phyloP scores from a whole-genome alignment of 495 filamentous ascomycete species.

The Trichocladium uniseriatum region DNA sequence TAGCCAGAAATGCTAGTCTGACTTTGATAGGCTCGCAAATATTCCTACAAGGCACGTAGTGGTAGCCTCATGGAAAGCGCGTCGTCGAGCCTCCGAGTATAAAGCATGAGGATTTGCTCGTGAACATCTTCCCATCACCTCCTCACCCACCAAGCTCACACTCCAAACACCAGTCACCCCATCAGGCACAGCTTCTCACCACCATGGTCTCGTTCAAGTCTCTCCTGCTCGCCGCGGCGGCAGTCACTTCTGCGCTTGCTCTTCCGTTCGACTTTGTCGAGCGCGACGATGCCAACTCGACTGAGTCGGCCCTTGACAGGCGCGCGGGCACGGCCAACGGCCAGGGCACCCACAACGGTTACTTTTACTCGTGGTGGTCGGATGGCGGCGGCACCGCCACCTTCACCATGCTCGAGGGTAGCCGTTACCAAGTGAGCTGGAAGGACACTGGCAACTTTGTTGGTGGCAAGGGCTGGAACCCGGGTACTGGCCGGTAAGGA shows the following conservation, averaged over 20 bases:
- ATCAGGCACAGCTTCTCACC: too few species aligned
- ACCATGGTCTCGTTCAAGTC: slow-evolving; percentile 19
- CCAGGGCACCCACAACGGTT: slow-evolving; percentile 43
- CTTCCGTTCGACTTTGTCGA: slow-evolving; percentile 10
- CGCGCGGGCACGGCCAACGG: slow-evolving; percentile 7
- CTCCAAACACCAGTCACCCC: not conserved
- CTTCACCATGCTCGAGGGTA: slow-evolving; percentile 44
- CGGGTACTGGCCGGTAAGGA: slow-evolving; percentile 29
- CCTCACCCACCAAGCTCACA: not conserved
- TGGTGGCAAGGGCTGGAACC: slow-evolving; percentile 52
- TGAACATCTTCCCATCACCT: not conserved
- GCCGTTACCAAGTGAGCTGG: slow-evolving; percentile 49
- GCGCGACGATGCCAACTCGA: slow-evolving; percentile 9
- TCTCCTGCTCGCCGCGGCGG: slow-evolving; percentile 9
- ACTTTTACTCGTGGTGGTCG: slow-evolving; percentile 54
- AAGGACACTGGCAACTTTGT: slow-evolving; percentile 46
- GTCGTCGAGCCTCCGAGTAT: not conserved
- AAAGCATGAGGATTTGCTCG: not conserved
- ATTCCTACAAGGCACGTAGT: too few species aligned
- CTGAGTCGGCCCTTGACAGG: slow-evolving; percentile 4
- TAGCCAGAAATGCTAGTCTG: slow-evolving; percentile 6
- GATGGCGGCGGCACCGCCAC: slow-evolving; percentile 42
- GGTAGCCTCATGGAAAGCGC: not conserved
- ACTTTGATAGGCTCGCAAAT: too few species aligned
- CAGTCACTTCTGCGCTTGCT: slow-evolving; percentile 4